Base-by-base conservation (phyloP, 306 rosid genomes). In the Heteromeles arbutifolia region DNA sequence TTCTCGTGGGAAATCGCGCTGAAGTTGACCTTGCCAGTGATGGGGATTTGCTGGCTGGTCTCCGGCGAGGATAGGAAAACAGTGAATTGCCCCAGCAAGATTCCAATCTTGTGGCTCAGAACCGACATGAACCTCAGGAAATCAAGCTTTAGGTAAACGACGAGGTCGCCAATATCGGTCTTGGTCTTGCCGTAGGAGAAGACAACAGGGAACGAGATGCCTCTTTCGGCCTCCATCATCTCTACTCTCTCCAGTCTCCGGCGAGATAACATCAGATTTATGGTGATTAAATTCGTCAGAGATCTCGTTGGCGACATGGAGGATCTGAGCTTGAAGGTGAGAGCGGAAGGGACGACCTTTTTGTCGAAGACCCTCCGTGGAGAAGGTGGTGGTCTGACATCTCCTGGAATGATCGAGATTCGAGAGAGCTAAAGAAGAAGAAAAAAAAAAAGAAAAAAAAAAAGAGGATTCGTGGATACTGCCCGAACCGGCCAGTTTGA, bases 21-120 rank as follows among this genome's bases (percentile, higher is more conserved):
- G 77, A 92, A 80, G 82, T 87, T 85, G 83, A 84, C 26, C 77
- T 86, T 87, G 4, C 79, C 77, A 5, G 86, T 88, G 76, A 90
- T 29, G 0, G 88, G 97, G 24, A 84, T 81, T 66, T 75, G 69
- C 39, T 81, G 77, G 74, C 70, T 74, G 7, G 68, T 66, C 4
- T 70, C 73, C 11, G 53, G 1, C 12, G 82, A 69, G 56, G 82
- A 80, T 59, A 92, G 70, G 32, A 78, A 89, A 31, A 82, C 79
- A 7, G 87, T 77, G 82, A 88, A 87, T 18, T 82, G 85, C 74
- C 84, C 74, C 4, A 85, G 71, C 2, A 92, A 75, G 81, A 90
- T 78, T 75, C 87, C 86, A 74, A 90, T 83, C 88, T 57, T 78
- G 69, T 74, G 73, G 82, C 90, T 83, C 50, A 88, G 43, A 26